phyloP scores from a whole-genome alignment of 1,284 basidiomycete species.

The Cystobasidiaceae sp. region DNA sequence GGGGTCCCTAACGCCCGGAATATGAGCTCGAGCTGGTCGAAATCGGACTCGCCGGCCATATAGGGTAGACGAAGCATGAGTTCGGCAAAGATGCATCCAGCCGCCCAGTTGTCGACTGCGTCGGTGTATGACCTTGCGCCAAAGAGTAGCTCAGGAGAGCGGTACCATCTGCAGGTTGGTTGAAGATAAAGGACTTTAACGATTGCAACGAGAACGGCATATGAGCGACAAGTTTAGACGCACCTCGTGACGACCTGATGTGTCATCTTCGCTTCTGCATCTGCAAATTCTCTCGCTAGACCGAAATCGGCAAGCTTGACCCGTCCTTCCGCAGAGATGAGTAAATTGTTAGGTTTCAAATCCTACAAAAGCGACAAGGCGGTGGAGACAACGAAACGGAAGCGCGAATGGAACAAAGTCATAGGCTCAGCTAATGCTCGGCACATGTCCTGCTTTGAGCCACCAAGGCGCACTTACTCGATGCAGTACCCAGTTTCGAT shows the following conservation, averaged over 20 bases:
- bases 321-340: slow-evolving; percentile 82
- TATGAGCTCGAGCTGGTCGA: slow-evolving; percentile 91
- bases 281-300: slow-evolving; percentile 89
- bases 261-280: slow-evolving; percentile 92
- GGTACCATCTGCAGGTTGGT: slow-evolving; percentile 72
- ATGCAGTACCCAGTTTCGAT: slow-evolving; percentile 88
- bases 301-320: slow-evolving; percentile 99
- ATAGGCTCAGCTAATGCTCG: background rate
- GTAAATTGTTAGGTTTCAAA: slow-evolving; percentile 96
- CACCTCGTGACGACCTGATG: slow-evolving; percentile 94
- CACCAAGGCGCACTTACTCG: slow-evolving; percentile 57
- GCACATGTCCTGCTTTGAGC: background rate
- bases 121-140: slow-evolving; percentile 82
- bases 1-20: slow-evolving; percentile 93
- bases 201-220: background rate
- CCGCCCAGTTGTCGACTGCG: slow-evolving; percentile 87
- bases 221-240: slow-evolving; percentile 35
- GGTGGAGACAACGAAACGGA: background rate
- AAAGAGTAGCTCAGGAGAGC: slow-evolving; percentile 87
- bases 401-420: too few relatives aligned
- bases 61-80: slow-evolving; percentile 92
- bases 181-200: background rate
- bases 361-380: slow-evolving; percentile 57
- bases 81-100: slow-evolving; percentile 93
- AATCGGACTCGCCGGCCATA: slow-evolving; percentile 85